Evolutionary conservation across 1,284 basidiomycete species (phyloP).

Genomic region (Austropuccinia psidii): DNA sequence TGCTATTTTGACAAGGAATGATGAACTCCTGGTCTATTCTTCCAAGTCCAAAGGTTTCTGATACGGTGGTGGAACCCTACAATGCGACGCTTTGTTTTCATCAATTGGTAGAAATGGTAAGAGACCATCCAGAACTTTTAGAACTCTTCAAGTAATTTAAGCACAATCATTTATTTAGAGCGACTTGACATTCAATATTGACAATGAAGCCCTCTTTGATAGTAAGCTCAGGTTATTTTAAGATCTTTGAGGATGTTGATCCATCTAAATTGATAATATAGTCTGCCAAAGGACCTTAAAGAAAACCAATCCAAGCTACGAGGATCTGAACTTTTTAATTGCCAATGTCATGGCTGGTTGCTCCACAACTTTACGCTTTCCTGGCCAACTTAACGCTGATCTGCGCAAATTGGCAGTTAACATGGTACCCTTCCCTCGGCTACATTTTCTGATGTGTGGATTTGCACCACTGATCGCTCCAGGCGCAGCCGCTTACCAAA

Average conservation of each 20-base stretch:
- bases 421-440: constrained; percentile 48
- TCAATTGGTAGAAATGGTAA: constrained; percentile 46
- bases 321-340: constrained; percentile 33
- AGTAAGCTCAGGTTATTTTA: not conserved
- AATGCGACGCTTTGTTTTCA: constrained; percentile 49
- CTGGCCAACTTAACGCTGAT: constrained; percentile 61
- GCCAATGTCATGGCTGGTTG: constrained; percentile 37
- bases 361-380: constrained; percentile 37
- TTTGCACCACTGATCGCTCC: constrained; percentile 48
- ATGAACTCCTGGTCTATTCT: constrained; percentile 37
- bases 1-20: constrained; percentile 25
- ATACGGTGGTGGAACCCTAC: constrained; percentile 49
- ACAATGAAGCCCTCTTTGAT: constrained; percentile 40
- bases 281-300: constrained; percentile 38
- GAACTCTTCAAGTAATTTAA: not conserved
- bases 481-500: constrained; percentile 47
- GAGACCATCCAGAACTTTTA: not conserved
- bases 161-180: constrained; percentile 44
- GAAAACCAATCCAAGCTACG: constrained; percentile 29
- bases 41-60: constrained; percentile 43
- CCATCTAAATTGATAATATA: not conserved
- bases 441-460: constrained; percentile 48
- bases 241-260: too few relatives aligned
- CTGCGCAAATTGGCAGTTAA: constrained; percentile 37
- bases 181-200: constrained; percentile 39